phyloP scores from a whole-genome alignment of 345 rosid species.

The Eucalyptus sp. region DNA sequence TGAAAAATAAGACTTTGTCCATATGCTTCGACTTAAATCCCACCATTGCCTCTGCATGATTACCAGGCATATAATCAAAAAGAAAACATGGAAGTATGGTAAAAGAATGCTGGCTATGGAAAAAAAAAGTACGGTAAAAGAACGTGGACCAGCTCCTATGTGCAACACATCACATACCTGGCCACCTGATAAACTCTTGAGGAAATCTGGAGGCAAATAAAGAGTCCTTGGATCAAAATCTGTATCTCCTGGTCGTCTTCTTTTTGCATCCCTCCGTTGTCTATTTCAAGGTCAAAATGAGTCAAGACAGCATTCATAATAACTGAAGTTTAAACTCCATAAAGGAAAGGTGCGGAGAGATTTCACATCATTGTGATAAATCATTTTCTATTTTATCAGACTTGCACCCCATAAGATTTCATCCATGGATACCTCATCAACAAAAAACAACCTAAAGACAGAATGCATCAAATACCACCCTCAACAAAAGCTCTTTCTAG shows the following conservation, averaged over 20 bases:
- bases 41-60: constrained; percentile 91
- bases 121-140: not conserved
- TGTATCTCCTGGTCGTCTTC: constrained; percentile 60
- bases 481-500: not conserved
- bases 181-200: constrained; percentile 70
- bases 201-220: constrained; percentile 80
- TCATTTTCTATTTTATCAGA: not conserved
- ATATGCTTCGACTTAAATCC: constrained; percentile 96
- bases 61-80: not conserved
- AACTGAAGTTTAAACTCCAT: not conserved
- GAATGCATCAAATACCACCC: not conserved
- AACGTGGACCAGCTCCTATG: not conserved
- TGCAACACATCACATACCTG: constrained; percentile 35
- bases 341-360: not conserved
- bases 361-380: not conserved
- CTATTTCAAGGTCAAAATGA: constrained; percentile 22
- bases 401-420: not conserved
- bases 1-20: constrained; percentile 97
- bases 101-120: not conserved
- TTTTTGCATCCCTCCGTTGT: constrained; percentile 52
- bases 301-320: not conserved
- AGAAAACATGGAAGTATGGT: not conserved
- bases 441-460: not conserved
- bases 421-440: not conserved
- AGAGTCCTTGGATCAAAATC: constrained; percentile 78